Base-by-base conservation (phyloP, 2,329 filamentous ascomycete species). In the Fusarium citri region DNA sequence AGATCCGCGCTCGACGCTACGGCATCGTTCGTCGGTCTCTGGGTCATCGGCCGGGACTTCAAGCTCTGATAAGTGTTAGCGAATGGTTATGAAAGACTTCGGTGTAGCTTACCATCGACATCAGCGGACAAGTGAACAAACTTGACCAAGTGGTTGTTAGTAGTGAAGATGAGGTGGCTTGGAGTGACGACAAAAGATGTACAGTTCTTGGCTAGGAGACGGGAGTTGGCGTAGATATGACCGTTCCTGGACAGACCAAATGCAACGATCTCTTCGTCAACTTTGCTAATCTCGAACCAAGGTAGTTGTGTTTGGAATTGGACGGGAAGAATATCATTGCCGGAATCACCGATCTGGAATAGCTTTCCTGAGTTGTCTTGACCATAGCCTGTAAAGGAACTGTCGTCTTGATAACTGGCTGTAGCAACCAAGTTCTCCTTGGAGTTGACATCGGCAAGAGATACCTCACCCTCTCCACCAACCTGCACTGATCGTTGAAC, bases 131-230 rank as follows among this genome's bases (percentile, higher is more conserved):
- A 82, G 78, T 99, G 95, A 16, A 98, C 91, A 79, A 98, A 98
- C 79, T 99, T 99, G 68, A 99, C 85, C 6, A 98, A 85, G 78
- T 98, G 94, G 69, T 94, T 94, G 64, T 91, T 94, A 1, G 96
- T 99, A 1, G 96, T 99, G 76, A 95, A 94, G 61, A 98, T 89
- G 16, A 99, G 84, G 82, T 98, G 95, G 22, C 89, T 88, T 0
- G 90, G 85, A 0, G 95, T 97, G 26, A 94, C 82, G 8, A 94
- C 78, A 74, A 97, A 98, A 0, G 96, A 99, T 0, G 95, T 98
- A 79, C 94, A 97, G 73, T 96, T 97, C 78, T 92, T 94, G 16
- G 91, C 88, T 46, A 98, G 82, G 8, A 92, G 83, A 18, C 86
- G 88, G 5, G 90, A 89, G 76, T 94, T 92, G 42, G 91, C 93